Conservation (phyloP, 108 stramenopile species). For the Schizochytrium sp. region DNA sequence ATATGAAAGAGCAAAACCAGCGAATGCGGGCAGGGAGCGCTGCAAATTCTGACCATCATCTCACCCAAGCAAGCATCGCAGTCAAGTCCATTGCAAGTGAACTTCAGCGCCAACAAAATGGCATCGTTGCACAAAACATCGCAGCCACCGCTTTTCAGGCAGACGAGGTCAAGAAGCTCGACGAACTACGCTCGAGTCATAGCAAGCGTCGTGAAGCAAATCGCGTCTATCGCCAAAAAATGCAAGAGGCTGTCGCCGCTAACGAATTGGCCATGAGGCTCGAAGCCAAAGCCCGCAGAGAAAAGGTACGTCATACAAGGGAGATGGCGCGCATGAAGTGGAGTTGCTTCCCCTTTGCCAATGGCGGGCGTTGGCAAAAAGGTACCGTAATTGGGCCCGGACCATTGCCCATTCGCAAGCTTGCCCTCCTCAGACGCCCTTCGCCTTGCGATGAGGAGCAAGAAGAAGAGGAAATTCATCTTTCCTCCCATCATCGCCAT, state of each 20-base stretch:
- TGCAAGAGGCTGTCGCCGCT: not conserved
- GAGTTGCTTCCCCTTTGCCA: slow-evolving; percentile 1
- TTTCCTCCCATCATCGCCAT: not conserved
- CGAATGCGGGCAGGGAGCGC: not conserved
- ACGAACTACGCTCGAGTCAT: not conserved
- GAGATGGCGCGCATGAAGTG: slow-evolving; percentile 1
- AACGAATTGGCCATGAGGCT: not conserved
- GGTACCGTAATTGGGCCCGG: not conserved
- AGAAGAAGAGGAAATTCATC: not conserved
- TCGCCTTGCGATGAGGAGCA: too few relatives aligned
- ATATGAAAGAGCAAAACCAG: not conserved
- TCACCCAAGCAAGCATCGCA: not conserved
- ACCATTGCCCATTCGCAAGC: not conserved
- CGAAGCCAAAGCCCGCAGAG: not conserved
- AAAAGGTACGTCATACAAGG: not conserved
- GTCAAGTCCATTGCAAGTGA: not conserved
- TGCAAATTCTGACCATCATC: not conserved
- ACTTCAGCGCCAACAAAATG: not conserved
- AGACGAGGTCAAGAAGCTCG: not conserved
- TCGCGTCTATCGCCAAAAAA: not conserved
- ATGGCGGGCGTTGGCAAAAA: not conserved
- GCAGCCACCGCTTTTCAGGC: not conserved
- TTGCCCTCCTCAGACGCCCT: not conserved
- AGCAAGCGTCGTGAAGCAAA: not conserved
- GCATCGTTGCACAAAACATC: not conserved